phyloP scores from a whole-genome alignment of 345 rosid species.

The Populus nigra region DNA sequence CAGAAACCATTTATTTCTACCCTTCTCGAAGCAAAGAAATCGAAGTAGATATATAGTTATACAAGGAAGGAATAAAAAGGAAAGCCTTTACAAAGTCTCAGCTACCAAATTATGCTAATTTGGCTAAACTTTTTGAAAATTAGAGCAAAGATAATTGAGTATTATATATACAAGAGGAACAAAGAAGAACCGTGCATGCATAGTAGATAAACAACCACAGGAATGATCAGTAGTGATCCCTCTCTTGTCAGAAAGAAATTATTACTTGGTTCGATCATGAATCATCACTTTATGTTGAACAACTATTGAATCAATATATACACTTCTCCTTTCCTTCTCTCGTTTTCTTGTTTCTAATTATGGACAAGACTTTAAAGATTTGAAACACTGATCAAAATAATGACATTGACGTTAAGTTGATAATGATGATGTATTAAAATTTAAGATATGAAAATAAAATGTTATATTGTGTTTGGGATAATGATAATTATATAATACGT shows the following conservation, averaged over 20 bases:
- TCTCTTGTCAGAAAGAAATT: background rate
- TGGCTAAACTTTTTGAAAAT: background rate
- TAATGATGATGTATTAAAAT: no score
- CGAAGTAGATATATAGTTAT: no score
- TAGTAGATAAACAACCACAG: background rate
- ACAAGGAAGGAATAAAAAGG: background rate
- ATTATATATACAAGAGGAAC: background rate
- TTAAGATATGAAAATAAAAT: no score
- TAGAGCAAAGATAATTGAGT: background rate
- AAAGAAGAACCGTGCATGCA: no score
- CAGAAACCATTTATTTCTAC: background rate
- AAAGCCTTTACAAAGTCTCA: background rate
- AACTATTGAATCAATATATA: background rate
- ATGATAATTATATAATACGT: no score
- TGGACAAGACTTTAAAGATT: background rate
- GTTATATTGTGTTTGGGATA: no score
- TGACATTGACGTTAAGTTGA: background rate
- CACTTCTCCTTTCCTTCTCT: background rate
- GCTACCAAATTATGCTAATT: background rate
- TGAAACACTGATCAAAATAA: background rate
- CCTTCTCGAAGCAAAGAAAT: background rate
- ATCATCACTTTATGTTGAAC: slow-evolving; percentile 1
- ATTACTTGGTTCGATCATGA: background rate
- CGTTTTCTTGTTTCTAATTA: background rate
- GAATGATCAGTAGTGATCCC: background rate